Percentiles rank a stretch among this genome's conserved stretches.
These are phyloP conservation scores for Aaosphaeria arxii DNA, from an alignment of 2,329 filamentous ascomycete species.

Conservation along the genomic window DNA sequence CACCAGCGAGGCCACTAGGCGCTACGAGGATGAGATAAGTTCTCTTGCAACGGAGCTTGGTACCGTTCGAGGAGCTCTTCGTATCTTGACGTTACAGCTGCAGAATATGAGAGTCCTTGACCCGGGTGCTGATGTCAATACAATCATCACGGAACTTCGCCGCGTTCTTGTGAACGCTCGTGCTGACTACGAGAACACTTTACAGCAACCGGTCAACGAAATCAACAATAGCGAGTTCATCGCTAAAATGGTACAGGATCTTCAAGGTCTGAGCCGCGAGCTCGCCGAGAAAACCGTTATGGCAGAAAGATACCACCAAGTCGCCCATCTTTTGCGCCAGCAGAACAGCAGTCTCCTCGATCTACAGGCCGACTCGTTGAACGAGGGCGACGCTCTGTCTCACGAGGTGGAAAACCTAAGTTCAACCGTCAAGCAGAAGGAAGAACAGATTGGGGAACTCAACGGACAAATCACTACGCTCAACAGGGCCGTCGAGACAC, in stretches of 20 bases:
- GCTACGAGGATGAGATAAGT: slow-evolving; percentile 40
- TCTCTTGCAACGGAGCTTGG: slow-evolving; percentile 36
- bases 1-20: slow-evolving; percentile 34
- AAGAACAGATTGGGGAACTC: slow-evolving; percentile 36
- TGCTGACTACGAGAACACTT: slow-evolving; percentile 36
- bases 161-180: slow-evolving; percentile 41
- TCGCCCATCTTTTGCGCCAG: slow-evolving; percentile 35
- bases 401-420: slow-evolving; percentile 36
- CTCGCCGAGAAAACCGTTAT: slow-evolving; percentile 27
- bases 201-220: slow-evolving; percentile 37
- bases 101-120: slow-evolving; percentile 41
- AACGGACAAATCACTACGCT: slow-evolving; percentile 27
- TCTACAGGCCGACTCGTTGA: slow-evolving; percentile 26
- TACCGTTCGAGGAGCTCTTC: slow-evolving; percentile 39
- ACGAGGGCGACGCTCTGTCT: slow-evolving; percentile 37
- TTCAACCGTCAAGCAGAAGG: slow-evolving; percentile 34
- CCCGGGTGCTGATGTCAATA: slow-evolving; percentile 25
- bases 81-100: slow-evolving; percentile 44
- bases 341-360: slow-evolving; percentile 30
- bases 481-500: slow-evolving; percentile 26
- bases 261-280: slow-evolving; percentile 27
- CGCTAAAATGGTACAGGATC: slow-evolving; percentile 37
- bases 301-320: slow-evolving; percentile 31
- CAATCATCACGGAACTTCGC: slow-evolving; percentile 40
- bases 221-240: slow-evolving; percentile 41